phyloP scores from a whole-genome alignment of 2,329 filamentous ascomycete species.

The Aureobasidium subglaciale region DNA sequence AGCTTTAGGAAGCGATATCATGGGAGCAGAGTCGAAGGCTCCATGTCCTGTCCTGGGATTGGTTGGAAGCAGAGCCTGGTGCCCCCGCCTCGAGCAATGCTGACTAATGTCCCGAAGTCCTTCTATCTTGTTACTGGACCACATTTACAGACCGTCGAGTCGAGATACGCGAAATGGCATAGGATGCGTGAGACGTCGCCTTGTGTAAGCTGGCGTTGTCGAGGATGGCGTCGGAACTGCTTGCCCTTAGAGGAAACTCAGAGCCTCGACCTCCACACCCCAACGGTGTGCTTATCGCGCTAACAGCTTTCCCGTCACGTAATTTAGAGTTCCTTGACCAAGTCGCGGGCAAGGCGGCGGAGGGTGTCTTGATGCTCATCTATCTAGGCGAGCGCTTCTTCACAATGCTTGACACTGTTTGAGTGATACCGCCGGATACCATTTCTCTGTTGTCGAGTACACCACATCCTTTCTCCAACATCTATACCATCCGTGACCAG shows the following conservation, averaged over 20 bases:
- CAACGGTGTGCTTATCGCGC: constrained; percentile 8
- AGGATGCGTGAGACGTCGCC: neutral
- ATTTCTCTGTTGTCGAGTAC: neutral
- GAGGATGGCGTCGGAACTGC: constrained; percentile 3
- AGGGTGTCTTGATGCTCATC: neutral
- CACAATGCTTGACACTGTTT: neutral
- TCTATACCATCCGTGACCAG: neutral
- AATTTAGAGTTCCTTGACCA: constrained; percentile 10
- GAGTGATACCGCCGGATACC: neutral
- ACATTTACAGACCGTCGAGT: neutral
- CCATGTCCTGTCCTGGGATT: neutral
- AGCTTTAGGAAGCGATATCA: too few species aligned
- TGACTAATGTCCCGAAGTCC: too few species aligned
- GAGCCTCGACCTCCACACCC: neutral
- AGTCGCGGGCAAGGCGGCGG: constrained; percentile 3
- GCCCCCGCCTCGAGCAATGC: too few species aligned
- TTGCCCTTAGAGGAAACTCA: constrained; percentile 4
- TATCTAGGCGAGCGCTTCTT: constrained; percentile 4
- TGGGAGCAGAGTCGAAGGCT: too few species aligned
- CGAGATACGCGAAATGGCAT: neutral
- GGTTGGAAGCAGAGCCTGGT: too few species aligned
- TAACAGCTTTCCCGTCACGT: constrained; percentile 11
- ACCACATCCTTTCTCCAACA: neutral
- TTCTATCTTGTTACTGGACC: too few species aligned
- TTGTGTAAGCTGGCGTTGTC: neutral